These are phyloP conservation scores for Clonostachys sp. DNA, from an alignment of 2,329 filamentous ascomycete genomes.

Conservation along the genomic window DNA sequence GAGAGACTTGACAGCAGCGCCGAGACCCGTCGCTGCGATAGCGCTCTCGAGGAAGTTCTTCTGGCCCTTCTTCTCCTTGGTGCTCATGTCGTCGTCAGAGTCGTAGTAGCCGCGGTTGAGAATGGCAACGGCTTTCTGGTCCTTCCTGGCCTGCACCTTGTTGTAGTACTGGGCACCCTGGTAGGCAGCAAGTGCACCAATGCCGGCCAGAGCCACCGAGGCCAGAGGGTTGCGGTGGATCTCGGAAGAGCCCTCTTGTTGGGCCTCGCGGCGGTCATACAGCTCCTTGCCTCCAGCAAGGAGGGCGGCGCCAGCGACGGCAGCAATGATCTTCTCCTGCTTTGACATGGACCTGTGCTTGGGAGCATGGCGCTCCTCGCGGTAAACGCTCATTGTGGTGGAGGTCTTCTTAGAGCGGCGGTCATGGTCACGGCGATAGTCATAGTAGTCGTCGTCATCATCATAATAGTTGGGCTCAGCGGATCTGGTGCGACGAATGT, in stretches of 20 bases:
- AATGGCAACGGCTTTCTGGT: conserved; percentile 48
- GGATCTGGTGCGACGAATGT: conserved; percentile 59
- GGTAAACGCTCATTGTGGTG: conserved; percentile 32
- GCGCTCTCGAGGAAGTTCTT: conserved; percentile 62
- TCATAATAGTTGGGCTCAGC: conserved; percentile 56
- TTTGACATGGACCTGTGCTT: conserved; percentile 47
- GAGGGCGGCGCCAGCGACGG: conserved; percentile 59
- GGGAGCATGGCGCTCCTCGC: conserved; percentile 53
- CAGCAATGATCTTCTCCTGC: conserved; percentile 63
- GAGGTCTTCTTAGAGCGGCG: conserved; percentile 38
- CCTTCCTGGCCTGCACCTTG: conserved; percentile 54
- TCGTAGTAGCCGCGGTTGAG: conserved; percentile 52
- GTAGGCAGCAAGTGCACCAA: conserved; percentile 60
- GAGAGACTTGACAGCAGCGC: conserved; percentile 55
- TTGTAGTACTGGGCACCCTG: conserved; percentile 59
- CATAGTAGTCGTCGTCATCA: conserved; percentile 47
- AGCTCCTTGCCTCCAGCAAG: conserved; percentile 64
- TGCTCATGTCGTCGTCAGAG: conserved; percentile 48
- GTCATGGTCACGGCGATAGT: conserved; percentile 37
- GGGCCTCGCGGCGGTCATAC: conserved; percentile 58
- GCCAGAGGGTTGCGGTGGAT: conserved; percentile 55
- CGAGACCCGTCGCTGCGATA: conserved; percentile 57
- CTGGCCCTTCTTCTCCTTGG: conserved; percentile 54
- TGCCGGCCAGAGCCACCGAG: conserved; percentile 57
- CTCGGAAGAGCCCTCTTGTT: conserved; percentile 35